Evolutionary conservation across 192 early-diverging fungal genomes (phyloP), one percentile per base, ranked within the genome.

Genomic region (Entomortierella beljakovae): DNA sequence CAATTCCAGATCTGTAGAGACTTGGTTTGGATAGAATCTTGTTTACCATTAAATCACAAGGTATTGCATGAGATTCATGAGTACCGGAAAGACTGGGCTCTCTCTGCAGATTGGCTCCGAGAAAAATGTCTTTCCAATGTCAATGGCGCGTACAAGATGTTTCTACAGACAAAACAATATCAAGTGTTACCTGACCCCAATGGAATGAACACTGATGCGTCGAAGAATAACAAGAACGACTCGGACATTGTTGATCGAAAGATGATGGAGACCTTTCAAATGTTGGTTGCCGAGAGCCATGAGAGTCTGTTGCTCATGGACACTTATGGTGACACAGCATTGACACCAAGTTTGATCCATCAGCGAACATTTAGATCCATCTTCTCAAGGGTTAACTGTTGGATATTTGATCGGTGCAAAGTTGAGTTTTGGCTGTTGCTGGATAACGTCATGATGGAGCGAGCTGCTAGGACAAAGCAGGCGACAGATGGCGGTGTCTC

Each of bases 351-450:
- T 10, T 82, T 83, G 62, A 67, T 87, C 34, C 81, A 83, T 22
- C 82, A 85, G 22, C 28, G 74, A 29, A 69, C 65, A 35, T 66
- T 87, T 20, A 63, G 73, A 40, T 61, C 71, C 11, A 76, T 87
- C 16, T 85, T 87, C 57, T 65, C 69, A 28, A 67, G 83, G 11
- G 77, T 87, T 7, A 83, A 82, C 35, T 80, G 81, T n/a, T 87
- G 86, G 86, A 87, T 83, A 32, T 82, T 85, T 63, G 86, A 84
- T 18, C 79, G 82, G 20, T 84, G 81, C 43, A 82, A 84, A 38
- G 83, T 87, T 20, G 81, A 87, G 63, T 61, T 87, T 40, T 85
- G 82, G 68, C 51, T 87, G 13, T 52, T 87, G 37, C 49, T 87
- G 33, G 86, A 87, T 34, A 85, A 57, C 26, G 70, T 77, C 26